Conservation (phyloP, 2,329 filamentous ascomycete species). For the Myriosclerotinia duriaeana region DNA sequence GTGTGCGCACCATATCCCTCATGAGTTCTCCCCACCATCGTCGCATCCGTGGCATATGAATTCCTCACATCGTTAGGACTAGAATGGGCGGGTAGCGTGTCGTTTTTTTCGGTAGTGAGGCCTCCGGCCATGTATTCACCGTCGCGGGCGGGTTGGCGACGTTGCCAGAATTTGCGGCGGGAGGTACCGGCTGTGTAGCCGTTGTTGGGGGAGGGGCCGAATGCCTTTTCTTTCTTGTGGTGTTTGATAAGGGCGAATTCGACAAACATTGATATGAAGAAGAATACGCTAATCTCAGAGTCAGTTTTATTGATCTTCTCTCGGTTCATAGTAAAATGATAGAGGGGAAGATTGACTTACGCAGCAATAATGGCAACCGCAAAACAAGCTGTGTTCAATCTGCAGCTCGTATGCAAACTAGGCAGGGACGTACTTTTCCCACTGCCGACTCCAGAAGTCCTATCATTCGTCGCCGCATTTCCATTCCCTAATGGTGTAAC, state of each 20-base stretch:
- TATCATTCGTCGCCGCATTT: conserved; percentile 47
- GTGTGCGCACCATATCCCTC: conserved; percentile 9
- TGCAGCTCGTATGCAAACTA: conserved; percentile 62
- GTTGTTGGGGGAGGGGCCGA: conserved; percentile 64
- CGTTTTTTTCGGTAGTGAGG: conserved; percentile 31
- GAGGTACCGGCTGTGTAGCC: conserved; percentile 64
- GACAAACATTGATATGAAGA: conserved; percentile 68
- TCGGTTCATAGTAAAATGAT: background rate
- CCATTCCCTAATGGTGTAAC: conserved; percentile 69
- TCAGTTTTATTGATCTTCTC: conserved; percentile 14
- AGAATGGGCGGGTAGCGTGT: conserved; percentile 44
- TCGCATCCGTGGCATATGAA: conserved; percentile 36
- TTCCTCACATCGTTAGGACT: conserved; percentile 42
- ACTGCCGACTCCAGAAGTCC: conserved; percentile 50
- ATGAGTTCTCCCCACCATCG: conserved; percentile 29
- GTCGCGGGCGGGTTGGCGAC: conserved; percentile 33
- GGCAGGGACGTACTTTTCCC: conserved; percentile 45
- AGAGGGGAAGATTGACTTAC: conserved; percentile 48
- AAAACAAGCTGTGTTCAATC: conserved; percentile 73
- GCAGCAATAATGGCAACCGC: conserved; percentile 76
- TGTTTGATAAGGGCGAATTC: conserved; percentile 68
- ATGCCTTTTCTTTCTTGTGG: conserved; percentile 73
- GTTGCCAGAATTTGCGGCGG: conserved; percentile 42
- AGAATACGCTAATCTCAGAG: conserved; percentile 60
- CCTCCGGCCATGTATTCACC: conserved; percentile 33